Evolutionary conservation across 1,284 basidiomycete species (phyloP), one percentile per base, ranked within the genome.

Genomic region (Malassezia yamatoensis): DNA sequence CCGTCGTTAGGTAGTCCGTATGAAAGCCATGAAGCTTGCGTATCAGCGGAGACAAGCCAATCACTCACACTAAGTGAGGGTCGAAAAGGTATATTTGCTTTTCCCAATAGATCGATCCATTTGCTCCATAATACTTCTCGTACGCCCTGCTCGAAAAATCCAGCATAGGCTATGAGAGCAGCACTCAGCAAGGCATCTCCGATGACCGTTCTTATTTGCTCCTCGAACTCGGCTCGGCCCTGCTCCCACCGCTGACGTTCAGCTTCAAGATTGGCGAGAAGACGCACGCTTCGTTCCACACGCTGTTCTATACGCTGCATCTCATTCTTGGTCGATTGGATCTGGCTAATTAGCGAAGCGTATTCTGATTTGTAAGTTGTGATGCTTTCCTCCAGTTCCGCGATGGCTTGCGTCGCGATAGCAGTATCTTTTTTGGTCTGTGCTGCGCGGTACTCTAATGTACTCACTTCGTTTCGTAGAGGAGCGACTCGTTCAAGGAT

Each of bases 121-220:
- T 89, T 87, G 9, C 87, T 85, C 86, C 91, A 94, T 88, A 98
- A 93, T 53, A 85, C 81, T 75, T 96, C 91, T 61, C 94, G 89
- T 77, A 96, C 94, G 70, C 90, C 86, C 75, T 99, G 94, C 73
- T 99, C 94, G 74, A 99, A 99, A 83, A 91, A 98, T 55, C 94
- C 94, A 18, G 87, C 86, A 69, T 98, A 98, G 1, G 93, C 91
- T 57, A 98, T 78, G 83, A 96, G 96, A 0, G 90, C 94, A 0
- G 94, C 87, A 29, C 93, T 96, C 35, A 98, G 81, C 36, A 99
- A 79, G 34, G 96, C 90, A 75, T 99, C 94, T 41, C 94, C 94
- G 32, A 93, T 88, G 64, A 99, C 93, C 37, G 96, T 99, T 73
- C 89, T 88, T 90, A 98, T 96, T 76, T 98, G 93, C 2, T 85